Percentiles rank a stretch among this genome's conserved stretches.
These are phyloP conservation scores for Silybum marianum DNA, from an alignment of 129 eudicot species.

Conservation along the genomic window DNA sequence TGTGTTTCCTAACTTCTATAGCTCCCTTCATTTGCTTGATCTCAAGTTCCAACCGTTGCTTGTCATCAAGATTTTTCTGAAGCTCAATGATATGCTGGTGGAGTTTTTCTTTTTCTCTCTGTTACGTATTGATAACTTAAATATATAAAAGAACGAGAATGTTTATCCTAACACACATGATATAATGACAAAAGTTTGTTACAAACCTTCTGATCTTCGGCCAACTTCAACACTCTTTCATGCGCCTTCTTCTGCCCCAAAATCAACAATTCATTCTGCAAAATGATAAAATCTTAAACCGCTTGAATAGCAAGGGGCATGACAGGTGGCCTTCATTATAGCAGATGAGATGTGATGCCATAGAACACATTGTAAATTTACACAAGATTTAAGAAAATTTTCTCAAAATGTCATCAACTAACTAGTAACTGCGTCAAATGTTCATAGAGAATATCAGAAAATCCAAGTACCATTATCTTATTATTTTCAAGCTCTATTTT, in stretches of 20 bases:
- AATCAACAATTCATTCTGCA: constrained; percentile 61
- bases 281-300: background rate
- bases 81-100: constrained; percentile 45
- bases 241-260: constrained; percentile 56
- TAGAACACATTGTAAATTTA: background rate
- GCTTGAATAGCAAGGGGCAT: background rate
- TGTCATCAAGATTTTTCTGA: constrained; percentile 52
- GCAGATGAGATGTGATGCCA: background rate
- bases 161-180: background rate
- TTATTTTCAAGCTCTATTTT: constrained; percentile 46
- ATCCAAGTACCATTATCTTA: constrained; percentile 49
- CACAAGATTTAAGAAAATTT: background rate
- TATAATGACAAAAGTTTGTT: background rate
- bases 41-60: constrained; percentile 48
- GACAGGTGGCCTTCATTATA: no score
- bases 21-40: constrained; percentile 51
- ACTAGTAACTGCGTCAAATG: background rate
- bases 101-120: constrained; percentile 60
- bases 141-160: background rate
- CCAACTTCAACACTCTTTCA: constrained; percentile 56
- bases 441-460: background rate
- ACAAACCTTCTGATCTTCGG: constrained; percentile 33
- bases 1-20: constrained; percentile 48
- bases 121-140: constrained; percentile 13
- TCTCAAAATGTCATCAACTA: background rate